A percentile compares a stretch with the other conserved stretches of the same genome.
Evolutionary conservation across 1,284 basidiomycete species (phyloP).

Genomic region (Psilocybe mexicana): DNA sequence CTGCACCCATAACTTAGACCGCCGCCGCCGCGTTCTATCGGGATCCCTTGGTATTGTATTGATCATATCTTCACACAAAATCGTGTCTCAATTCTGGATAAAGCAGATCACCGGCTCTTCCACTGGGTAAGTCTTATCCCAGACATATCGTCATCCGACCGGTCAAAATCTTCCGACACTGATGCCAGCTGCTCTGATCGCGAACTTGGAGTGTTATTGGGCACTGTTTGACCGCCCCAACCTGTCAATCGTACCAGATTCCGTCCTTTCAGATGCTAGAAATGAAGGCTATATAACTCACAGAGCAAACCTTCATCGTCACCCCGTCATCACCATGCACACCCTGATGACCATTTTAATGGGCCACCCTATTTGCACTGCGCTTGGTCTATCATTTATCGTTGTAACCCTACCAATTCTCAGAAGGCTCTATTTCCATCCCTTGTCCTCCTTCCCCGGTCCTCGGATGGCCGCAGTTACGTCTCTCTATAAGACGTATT

Average conservation of each 20-base stretch:
- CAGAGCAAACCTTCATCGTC: conserved; percentile 1
- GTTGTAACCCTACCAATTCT: conserved; percentile 9
- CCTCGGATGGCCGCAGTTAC: conserved; percentile 32
- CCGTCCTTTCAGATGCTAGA: neutral
- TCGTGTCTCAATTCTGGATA: conserved; percentile 7
- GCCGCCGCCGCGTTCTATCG: conserved; percentile 24
- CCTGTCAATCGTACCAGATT: conserved; percentile 16
- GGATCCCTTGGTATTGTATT: conserved; percentile 6
- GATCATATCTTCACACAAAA: conserved; percentile 4
- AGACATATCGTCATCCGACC: conserved; percentile 6
- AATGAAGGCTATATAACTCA: conserved; percentile 10
- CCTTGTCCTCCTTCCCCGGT: conserved; percentile 29
- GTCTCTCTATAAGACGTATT: conserved; percentile 31
- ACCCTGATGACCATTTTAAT: conserved; percentile 5
- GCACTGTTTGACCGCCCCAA: conserved; percentile 4
- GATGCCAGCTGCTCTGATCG: conserved; percentile 10
- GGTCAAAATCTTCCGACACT: conserved; percentile 8
- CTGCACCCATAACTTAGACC: conserved; percentile 13
- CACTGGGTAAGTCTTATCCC: neutral
- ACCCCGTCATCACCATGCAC: conserved; percentile 13
- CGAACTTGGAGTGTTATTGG: conserved; percentile 4
- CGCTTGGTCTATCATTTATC: conserved; percentile 7
- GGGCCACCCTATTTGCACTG: conserved; percentile 1
- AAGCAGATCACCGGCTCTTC: conserved; percentile 3
- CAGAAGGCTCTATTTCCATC: conserved; percentile 29